A percentile compares a stretch with the other conserved stretches of the same genome.
Conservation (phyloP, 257 asterid species). For the Orobanche coerulescens region DNA sequence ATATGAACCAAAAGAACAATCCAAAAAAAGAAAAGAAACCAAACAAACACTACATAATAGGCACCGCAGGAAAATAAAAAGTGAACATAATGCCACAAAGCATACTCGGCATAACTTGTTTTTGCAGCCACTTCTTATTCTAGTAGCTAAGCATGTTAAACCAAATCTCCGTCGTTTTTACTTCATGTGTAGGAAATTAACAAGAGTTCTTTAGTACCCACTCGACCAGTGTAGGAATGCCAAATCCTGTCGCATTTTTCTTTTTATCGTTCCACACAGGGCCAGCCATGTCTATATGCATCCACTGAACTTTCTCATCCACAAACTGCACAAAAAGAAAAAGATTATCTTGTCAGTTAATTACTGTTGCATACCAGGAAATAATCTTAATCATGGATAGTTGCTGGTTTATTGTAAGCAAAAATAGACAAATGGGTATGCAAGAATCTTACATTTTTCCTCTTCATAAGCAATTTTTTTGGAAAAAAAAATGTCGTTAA, state of each 20-base stretch:
- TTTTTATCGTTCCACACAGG: slow-evolving; percentile 83
- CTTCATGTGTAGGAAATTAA: not conserved
- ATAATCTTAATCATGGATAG: no score
- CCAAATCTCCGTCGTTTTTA: not conserved
- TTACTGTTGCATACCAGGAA: not conserved
- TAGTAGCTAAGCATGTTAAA: not conserved
- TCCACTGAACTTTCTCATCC: slow-evolving; percentile 89
- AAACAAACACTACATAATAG: not conserved
- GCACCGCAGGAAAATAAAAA: no score
- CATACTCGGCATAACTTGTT: not conserved
- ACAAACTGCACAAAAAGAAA: slow-evolving; percentile 60
- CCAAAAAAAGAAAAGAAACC: no score
- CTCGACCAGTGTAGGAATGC: slow-evolving; percentile 72
- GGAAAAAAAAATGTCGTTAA: no score
- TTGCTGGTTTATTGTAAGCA: no score
- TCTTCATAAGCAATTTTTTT: no score
- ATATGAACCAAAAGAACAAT: not conserved
- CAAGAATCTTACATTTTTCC: no score
- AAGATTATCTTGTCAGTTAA: not conserved
- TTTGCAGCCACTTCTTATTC: not conserved
- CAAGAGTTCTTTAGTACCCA: slow-evolving; percentile 87
- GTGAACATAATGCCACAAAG: not conserved
- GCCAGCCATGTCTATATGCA: slow-evolving; percentile 96
- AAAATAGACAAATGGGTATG: no score
- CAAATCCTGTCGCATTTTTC: slow-evolving; percentile 83